Base-by-base conservation (phyloP, 352 stramenopile genomes). In the Phytophthora ramorum region DNA sequence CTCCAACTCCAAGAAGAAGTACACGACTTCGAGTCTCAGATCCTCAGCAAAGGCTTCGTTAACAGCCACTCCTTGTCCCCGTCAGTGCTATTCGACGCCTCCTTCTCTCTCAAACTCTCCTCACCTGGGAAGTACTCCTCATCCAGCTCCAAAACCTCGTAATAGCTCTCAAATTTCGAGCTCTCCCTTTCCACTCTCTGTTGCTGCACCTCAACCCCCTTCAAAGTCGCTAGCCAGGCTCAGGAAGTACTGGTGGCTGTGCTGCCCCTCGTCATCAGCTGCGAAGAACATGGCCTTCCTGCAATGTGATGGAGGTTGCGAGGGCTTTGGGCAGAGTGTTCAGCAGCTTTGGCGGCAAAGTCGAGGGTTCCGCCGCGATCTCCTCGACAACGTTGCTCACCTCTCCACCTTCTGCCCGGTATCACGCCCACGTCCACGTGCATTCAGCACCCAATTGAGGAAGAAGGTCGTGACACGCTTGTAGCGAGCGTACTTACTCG, bases 1-100 rank as follows among this genome's bases (percentile, higher is more conserved):
- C 28, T 75, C 66, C 3, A 76, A 38, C 48, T 82, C 70, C 45
- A 82, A 44, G 20, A 79, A 60, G 34, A 79, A 64, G 44, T 67
- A 61, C 7, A 61, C 49, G 3, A 66, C 50, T 13, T 66, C 58
- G 30, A 66, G 32, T n/a, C 50, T 53, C 50, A 66, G n/a, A 55
- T 61, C 58, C 16, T 60, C 49, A 2, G 49, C 58, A 46, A 66
- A 66, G 19, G 40, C 48, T 8, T 61, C 40, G 13, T 61, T n/a
- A 67, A 67, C 13, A 67, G 24, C n/a, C 26, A 28, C 32, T 61
- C 53, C 35, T 49, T 60, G 50, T 67, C 59, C 12, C 10, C 19
- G 41, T 50, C 45, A 9, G 35, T 13, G 4, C 6, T 52, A n/a
- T 58, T 65, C 7, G 47, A 22, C 4, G 45, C 50, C 9, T 1